A percentile compares a stretch with the other conserved stretches of the same genome.
These are phyloP conservation scores for Apophysomyces elegans DNA, from an alignment of 371 early-diverging fungal species.

Conservation along the genomic window DNA sequence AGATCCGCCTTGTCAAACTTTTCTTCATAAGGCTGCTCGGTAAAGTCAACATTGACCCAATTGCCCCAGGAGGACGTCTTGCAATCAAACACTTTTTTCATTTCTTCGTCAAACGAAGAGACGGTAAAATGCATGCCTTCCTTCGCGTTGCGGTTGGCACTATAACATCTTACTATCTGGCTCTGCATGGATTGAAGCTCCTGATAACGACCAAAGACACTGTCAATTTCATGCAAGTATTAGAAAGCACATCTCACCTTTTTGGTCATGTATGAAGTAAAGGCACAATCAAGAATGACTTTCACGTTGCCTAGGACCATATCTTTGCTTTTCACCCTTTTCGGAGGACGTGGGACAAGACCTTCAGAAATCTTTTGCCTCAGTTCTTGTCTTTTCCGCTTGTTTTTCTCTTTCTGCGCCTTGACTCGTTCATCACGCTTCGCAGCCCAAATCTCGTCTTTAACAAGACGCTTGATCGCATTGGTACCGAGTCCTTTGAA, in stretches of 20 bases:
- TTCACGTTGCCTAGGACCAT: conserved; percentile 36
- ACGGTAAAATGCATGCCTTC: conserved; percentile 56
- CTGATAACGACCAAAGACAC: conserved; percentile 18
- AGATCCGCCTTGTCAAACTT: conserved; percentile 60
- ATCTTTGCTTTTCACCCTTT: conserved; percentile 30
- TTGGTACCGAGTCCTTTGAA: conserved; percentile 47
- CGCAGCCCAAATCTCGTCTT: conserved; percentile 46
- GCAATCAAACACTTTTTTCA: conserved; percentile 42
- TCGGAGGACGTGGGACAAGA: conserved; percentile 35
- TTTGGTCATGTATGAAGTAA: conserved; percentile 78
- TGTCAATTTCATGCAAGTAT: background rate
- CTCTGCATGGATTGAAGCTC: conserved; percentile 70
- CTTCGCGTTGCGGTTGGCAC: conserved; percentile 59
- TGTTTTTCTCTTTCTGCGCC: conserved; percentile 38
- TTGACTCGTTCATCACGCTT: conserved; percentile 30
- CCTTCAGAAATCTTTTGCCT: conserved; percentile 39
- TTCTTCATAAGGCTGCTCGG: conserved; percentile 44
- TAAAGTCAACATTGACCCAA: conserved; percentile 47
- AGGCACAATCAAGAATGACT: conserved; percentile 77
- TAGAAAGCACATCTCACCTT: conserved; percentile 46
- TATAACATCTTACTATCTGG: conserved; percentile 73
- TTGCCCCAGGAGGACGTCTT: conserved; percentile 47
- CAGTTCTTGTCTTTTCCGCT: conserved; percentile 35
- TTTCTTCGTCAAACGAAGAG: conserved; percentile 48
- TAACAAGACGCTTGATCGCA: conserved; percentile 44